Conservation (phyloP, 139 green algal genomes). For the Coelastrella sp. region DNA sequence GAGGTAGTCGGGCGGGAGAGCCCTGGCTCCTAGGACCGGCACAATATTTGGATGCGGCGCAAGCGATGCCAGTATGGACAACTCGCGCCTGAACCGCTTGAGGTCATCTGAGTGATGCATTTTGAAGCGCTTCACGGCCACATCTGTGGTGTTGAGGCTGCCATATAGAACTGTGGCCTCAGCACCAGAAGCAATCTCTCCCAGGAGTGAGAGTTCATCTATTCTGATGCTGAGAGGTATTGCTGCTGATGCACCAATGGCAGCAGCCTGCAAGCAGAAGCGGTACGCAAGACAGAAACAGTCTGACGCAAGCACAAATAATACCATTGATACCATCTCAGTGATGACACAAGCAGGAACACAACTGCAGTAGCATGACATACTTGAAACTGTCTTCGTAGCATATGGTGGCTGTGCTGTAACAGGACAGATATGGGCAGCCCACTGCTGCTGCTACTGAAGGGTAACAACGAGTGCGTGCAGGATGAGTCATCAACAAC, state of each 20-base stretch:
- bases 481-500: no score
- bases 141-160: conserved; percentile 39
- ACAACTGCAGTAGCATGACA: no score
- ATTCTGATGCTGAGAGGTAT: conserved; percentile 45
- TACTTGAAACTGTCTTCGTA: no score
- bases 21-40: conserved; percentile 62
- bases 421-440: no score
- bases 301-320: neutral
- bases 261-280: conserved; percentile 1
- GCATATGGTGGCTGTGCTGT: no score
- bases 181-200: conserved; percentile 26
- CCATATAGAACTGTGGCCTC: conserved; percentile 6
- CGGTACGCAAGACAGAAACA: neutral
- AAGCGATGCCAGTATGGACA: conserved; percentile 69
- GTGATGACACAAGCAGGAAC: neutral
- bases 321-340: neutral
- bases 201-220: conserved; percentile 24
- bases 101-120: conserved; percentile 76
- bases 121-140: conserved; percentile 82
- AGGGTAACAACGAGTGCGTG: no score
- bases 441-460: no score
- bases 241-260: conserved; percentile 16
- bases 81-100: conserved; percentile 76
- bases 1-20: conserved; percentile 81
- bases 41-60: conserved; percentile 54